Base-by-base conservation (phyloP, 2,329 filamentous ascomycete genomes). In the Ambrosiella beaveri region DNA sequence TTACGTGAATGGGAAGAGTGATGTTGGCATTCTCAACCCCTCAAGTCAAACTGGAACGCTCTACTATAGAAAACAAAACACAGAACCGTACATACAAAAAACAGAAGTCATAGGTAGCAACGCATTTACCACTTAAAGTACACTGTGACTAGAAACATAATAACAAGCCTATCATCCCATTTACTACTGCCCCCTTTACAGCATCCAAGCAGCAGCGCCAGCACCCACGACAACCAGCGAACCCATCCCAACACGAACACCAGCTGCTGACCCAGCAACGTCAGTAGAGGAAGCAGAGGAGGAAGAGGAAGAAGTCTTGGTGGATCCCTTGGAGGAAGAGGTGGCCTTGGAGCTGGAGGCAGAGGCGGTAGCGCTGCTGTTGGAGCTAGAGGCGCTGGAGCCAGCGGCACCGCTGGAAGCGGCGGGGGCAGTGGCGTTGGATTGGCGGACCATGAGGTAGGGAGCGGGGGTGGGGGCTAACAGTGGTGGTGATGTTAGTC, bases 301-400 rank as follows among this genome's bases (percentile, higher is more conserved):
- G 27, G 56, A 38, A n/a, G 56, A 40, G 35, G 56, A 57, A 1
- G 44, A 13, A 27, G 35, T 41, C 15, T 51, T 51, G n/a, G 56
- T 51, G 15, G 35, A 84, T 73, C 74, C 85, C 64, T 80, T 68
- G 52, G 75, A 61, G 58, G 72, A 75, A 49, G 73, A 75, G 60
- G 68, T 66, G 57, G 59, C 49, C 50, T 64, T 62, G 61, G 66
- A 64, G 58, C 67, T 63, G 57, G 57, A 58, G 13, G 63, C 61
- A 52, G 68, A 68, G 63, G 69, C 70, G 62, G 67, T 68, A 8
- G 61, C 59, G 9, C 71, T 71, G 68, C 75, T 78, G 64, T 74
- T 76, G 0, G 45, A 75, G 63, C 63, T 76, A 27, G 19, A 72
- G 39, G 75, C 77, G 62, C 65, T 71, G 51, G 73, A 75, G 15